These are phyloP conservation scores for Auricularia sp. DNA, from an alignment of 768 basidiomycete species.

Conservation along the genomic window DNA sequence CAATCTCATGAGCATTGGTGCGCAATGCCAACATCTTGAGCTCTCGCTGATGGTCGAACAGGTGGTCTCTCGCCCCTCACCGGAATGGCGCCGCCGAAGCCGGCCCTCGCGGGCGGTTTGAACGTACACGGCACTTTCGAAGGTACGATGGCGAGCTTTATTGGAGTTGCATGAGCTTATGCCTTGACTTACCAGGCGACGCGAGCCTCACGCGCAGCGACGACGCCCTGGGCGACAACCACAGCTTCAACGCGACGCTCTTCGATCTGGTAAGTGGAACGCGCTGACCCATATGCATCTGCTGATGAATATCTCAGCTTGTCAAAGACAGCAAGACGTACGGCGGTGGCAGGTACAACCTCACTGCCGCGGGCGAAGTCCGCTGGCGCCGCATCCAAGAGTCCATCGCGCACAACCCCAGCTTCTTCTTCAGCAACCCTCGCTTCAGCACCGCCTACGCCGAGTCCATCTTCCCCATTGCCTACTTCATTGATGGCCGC, in stretches of 20 bases:
- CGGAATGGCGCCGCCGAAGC: not conserved
- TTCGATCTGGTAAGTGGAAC: constrained; percentile 3
- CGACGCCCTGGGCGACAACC: constrained; percentile 7
- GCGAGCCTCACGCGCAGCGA: constrained; percentile 7
- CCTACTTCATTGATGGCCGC: constrained; percentile 5
- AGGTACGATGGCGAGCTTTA: not conserved
- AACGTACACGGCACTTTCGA: constrained; percentile 6
- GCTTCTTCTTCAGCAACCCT: constrained; percentile 1
- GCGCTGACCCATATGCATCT: not conserved
- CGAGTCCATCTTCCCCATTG: constrained; percentile 5
- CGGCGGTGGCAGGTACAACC: not conserved
- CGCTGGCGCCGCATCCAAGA: constrained; percentile 5
- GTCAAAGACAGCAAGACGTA: not conserved
- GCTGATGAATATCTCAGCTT: not conserved
- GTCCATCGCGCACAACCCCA: constrained; percentile 4
- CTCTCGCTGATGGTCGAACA: not conserved
- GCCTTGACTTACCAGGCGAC: constrained; percentile 1
- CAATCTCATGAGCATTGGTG: constrained; percentile 7
- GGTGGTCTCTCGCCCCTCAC: not conserved
- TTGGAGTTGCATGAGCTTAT: not conserved
- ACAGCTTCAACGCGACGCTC: constrained; percentile 6
- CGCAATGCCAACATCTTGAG: not conserved
- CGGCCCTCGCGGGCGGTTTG: constrained; percentile 6
- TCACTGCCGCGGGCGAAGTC: constrained; percentile 2
- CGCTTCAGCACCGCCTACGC: constrained; percentile 3